phyloP scores from a whole-genome alignment of 768 basidiomycete species.

The Mycena floridula region DNA sequence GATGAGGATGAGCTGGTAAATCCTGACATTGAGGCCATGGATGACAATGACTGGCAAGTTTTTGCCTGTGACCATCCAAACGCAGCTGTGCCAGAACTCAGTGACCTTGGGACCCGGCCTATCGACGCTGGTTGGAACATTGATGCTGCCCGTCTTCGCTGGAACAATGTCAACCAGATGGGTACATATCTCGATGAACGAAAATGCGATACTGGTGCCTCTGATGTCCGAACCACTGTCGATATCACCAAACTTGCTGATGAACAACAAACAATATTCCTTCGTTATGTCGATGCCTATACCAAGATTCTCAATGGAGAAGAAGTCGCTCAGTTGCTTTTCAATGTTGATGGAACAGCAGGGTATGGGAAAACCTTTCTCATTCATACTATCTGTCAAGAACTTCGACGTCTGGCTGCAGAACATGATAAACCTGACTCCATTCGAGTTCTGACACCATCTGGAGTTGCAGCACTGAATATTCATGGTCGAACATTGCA shows the following conservation, averaged over 20 bases:
- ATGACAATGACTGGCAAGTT: conserved; percentile 12
- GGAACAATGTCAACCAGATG: conserved; percentile 3
- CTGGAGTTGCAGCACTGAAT: conserved; percentile 1
- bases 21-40: conserved; percentile 4
- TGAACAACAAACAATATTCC: conserved; percentile 2
- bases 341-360: conserved; percentile 4
- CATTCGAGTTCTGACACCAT: background rate
- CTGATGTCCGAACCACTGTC: background rate
- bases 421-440: background rate
- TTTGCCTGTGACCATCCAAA: conserved; percentile 6
- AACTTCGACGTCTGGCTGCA: background rate
- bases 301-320: background rate
- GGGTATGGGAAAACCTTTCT: conserved; percentile 4
- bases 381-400: conserved; percentile 3
- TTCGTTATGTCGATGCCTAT: background rate
- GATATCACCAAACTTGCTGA: conserved; percentile 1
- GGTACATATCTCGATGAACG: background rate
- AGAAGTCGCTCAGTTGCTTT: background rate
- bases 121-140: conserved; percentile 8
- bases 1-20: background rate
- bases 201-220: background rate
- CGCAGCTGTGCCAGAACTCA: conserved; percentile 7
- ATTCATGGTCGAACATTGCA: conserved; percentile 1
- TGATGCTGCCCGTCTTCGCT: conserved; percentile 3
- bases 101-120: conserved; percentile 1